Conservation (phyloP, 768 basidiomycete genomes). For the Dioszegia crocea region DNA sequence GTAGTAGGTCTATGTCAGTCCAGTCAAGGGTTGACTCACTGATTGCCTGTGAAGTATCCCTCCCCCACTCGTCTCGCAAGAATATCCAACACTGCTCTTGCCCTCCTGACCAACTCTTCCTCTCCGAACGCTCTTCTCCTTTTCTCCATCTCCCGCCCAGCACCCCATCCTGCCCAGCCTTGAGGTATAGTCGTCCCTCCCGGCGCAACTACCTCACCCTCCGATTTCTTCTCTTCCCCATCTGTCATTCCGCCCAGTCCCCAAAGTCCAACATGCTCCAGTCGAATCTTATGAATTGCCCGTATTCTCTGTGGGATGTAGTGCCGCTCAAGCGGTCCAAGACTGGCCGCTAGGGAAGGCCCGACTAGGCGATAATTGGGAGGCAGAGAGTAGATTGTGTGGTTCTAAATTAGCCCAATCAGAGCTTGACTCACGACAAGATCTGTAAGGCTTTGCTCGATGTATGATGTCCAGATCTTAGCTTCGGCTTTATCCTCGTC, state of each 20-base stretch:
- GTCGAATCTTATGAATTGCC: slow-evolving; percentile 22
- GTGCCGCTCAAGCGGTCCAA: slow-evolving; percentile 18
- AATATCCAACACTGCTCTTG: slow-evolving; percentile 28
- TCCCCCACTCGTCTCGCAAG: slow-evolving; percentile 21
- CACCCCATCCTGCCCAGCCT: slow-evolving; percentile 38
- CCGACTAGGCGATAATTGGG: slow-evolving; percentile 29
- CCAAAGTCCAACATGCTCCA: slow-evolving; percentile 40
- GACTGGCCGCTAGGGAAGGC: slow-evolving; percentile 13
- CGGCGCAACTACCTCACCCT: slow-evolving; percentile 28
- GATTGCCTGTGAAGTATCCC: slow-evolving; percentile 26
- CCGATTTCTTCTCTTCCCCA: slow-evolving; percentile 26
- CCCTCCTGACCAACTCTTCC: slow-evolving; percentile 28
- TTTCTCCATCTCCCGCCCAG: slow-evolving; percentile 27
- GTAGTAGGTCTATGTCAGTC: slow-evolving; percentile 26
- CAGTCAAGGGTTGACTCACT: slow-evolving; percentile 8
- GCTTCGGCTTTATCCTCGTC: slow-evolving; percentile 29
- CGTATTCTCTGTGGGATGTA: slow-evolving; percentile 37
- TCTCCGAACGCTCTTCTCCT: slow-evolving; percentile 28
- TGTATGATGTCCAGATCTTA: slow-evolving; percentile 32
- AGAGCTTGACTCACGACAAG: slow-evolving; percentile 23
- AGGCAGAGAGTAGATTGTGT: slow-evolving; percentile 35
- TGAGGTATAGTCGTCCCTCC: slow-evolving; percentile 36
- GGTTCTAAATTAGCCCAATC: slow-evolving; percentile 21
- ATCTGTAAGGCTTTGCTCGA: slow-evolving; percentile 34
- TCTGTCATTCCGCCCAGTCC: slow-evolving; percentile 35